phyloP scores from a whole-genome alignment of 768 basidiomycete genomes.

The Guyanaporus albipodus region DNA sequence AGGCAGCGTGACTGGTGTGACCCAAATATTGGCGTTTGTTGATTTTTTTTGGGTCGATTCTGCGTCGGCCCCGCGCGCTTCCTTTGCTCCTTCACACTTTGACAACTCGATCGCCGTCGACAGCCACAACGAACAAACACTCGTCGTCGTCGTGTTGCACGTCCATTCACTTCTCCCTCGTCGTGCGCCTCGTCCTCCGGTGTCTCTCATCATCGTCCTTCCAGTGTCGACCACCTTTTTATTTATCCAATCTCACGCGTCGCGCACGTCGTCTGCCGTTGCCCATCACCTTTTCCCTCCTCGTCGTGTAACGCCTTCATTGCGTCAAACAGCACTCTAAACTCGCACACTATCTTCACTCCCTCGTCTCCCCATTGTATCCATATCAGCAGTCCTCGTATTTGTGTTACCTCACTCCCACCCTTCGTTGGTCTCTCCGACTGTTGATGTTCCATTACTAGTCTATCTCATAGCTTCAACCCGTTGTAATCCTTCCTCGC shows the following conservation, averaged over 20 bases:
- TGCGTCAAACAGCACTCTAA: conserved; percentile 29
- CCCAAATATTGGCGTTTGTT: conserved; percentile 40
- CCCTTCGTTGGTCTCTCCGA: conserved; percentile 29
- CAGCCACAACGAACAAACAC: conserved; percentile 41
- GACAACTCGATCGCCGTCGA: conserved; percentile 48
- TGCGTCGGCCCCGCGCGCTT: conserved; percentile 45
- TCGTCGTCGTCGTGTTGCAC: conserved; percentile 38
- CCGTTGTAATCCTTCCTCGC: conserved; percentile 28
- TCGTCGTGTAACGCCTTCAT: conserved; percentile 27
- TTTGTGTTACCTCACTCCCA: conserved; percentile 34
- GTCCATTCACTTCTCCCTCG: conserved; percentile 20
- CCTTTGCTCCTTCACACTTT: conserved; percentile 41
- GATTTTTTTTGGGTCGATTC: conserved; percentile 37
- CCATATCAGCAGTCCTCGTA: conserved; percentile 37
- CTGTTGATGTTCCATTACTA: conserved; percentile 42
- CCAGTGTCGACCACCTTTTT: conserved; percentile 20
- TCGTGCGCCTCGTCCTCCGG: conserved; percentile 21
- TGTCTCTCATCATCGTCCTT: conserved; percentile 22
- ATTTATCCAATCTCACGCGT: conserved; percentile 44
- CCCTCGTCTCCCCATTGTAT: conserved; percentile 37
- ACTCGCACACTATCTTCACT: conserved; percentile 20
- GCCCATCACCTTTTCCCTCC: conserved; percentile 12
- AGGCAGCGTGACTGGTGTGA: conserved; percentile 31
- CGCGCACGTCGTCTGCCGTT: conserved; percentile 40
- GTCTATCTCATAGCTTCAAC: conserved; percentile 28